Evolutionary conservation across 306 rosid species (phyloP), one percentile per base, ranked within the genome.

Genomic region (Vigna reflexopilosa): DNA sequence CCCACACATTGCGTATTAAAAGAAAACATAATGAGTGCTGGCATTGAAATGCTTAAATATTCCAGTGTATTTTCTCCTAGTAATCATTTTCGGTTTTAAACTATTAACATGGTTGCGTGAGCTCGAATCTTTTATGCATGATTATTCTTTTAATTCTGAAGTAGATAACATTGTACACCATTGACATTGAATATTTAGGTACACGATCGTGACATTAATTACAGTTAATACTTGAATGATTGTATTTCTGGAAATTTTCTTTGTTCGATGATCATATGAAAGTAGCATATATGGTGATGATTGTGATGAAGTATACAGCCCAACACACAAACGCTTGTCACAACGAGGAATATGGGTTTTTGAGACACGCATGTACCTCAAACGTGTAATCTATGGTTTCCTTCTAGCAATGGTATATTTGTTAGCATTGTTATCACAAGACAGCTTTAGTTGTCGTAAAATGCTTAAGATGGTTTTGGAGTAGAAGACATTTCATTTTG

Each of bases 401-500:
- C 56, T 74, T 32, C 59, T 59, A 67, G 22, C 52, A 28, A 52
- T 28, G 17, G 9, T 13, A 67, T 22, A 54, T 49, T 24, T 42
- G 45, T 22, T 34, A 64, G 26, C 14, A 44, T 11, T 19, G 40
- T 67, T 38, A 16, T 49, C 22, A 47, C 3, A 42, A 30, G 14
- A 57, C 7, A 32, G 52, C 6, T 73, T 54, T 64, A 11, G 76
- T 17, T 77, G 32, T 52, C 78, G 58, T 83, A 32, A 44, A 57
- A 67, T 57, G 75, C 44, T 79, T 49, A 32, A 71, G 67, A 52
- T 72, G 72, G 57, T 32, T 80, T 78, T 80, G 87, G 79, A 72
- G 85, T 86, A 67, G 20, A 77, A 73, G 77, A 34, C 79, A 74
- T 79, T 51, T 44, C 47, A 57, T 80, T 77, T 44, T 54, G 63